Evolutionary conservation across 2,329 filamentous ascomycete genomes (phyloP).

Genomic region (Alternaria infectoria): DNA sequence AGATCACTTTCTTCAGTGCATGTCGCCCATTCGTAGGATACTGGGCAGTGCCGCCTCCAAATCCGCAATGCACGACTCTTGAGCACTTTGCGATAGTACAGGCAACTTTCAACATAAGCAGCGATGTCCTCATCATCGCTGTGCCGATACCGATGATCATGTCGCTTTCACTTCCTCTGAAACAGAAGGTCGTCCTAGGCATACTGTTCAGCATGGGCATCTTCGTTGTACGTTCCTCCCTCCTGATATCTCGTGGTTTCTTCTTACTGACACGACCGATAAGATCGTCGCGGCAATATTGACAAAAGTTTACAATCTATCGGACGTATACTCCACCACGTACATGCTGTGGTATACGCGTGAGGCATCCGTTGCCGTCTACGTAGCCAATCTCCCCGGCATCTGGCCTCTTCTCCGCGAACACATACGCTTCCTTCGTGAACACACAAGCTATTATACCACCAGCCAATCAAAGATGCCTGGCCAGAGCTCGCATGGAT

Average conservation of each 20-base stretch:
- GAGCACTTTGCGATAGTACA: conserved; percentile 66
- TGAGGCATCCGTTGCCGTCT: conserved; percentile 60
- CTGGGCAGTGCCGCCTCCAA: conserved; percentile 62
- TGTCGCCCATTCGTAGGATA: conserved; percentile 64
- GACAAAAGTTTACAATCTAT: conserved; percentile 58
- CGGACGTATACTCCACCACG: conserved; percentile 47
- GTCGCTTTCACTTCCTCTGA: conserved; percentile 56
- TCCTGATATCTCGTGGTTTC: not conserved
- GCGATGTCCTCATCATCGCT: conserved; percentile 65
- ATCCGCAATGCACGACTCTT: conserved; percentile 63
- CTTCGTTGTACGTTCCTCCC: conserved; percentile 54
- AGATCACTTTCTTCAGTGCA: conserved; percentile 61
- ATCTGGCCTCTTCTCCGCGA: conserved; percentile 61
- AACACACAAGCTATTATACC: conserved; percentile 25
- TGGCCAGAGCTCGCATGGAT: conserved; percentile 23
- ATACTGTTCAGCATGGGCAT: conserved; percentile 58
- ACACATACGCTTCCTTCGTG: conserved; percentile 46
- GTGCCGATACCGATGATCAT: conserved; percentile 64
- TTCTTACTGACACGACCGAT: conserved; percentile 1
- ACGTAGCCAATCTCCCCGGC: conserved; percentile 61
- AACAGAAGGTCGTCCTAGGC: conserved; percentile 62
- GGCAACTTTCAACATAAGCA: conserved; percentile 65
- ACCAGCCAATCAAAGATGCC: conserved; percentile 19
- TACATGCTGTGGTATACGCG: conserved; percentile 61
- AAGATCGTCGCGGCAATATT: conserved; percentile 53